Percentiles rank a stretch among this genome's conserved stretches.
Evolutionary conservation across 2,329 filamentous ascomycete genomes (phyloP).

Genomic region (Pseudogymnoascus sp.): DNA sequence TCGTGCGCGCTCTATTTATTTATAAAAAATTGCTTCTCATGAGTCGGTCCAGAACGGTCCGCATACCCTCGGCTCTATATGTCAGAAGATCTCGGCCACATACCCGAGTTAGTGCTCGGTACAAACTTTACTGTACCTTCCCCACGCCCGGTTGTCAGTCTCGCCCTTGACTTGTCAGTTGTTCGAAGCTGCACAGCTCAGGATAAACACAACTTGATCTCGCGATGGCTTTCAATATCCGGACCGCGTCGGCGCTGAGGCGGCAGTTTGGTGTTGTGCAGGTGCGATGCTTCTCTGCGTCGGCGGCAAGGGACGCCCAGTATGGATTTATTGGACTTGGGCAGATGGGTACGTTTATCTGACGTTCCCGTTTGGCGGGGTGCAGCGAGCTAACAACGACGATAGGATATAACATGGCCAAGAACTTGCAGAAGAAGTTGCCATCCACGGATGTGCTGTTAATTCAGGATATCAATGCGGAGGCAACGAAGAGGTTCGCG

Average conservation of each 20-base stretch:
- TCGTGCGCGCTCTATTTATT: neutral
- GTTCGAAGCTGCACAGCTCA: neutral
- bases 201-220: neutral
- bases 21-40: constrained; percentile 2
- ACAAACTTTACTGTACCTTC: neutral
- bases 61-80: constrained; percentile 3
- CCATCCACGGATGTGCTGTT: constrained; percentile 55
- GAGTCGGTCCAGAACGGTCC: neutral
- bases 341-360: constrained; percentile 48
- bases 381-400: neutral
- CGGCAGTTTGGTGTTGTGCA: constrained; percentile 16
- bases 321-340: constrained; percentile 57
- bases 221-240: neutral
- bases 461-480: constrained; percentile 59
- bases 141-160: neutral
- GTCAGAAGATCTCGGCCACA: neutral
- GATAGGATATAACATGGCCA: constrained; percentile 66
- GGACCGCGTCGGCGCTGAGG: neutral
- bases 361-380: constrained; percentile 7
- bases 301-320: constrained; percentile 39
- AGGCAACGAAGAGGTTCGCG: constrained; percentile 50
- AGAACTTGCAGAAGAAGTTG: constrained; percentile 62
- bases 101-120: constrained; percentile 8
- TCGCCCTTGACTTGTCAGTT: neutral
- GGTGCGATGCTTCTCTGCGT: constrained; percentile 40